Evolutionary conservation across 768 basidiomycete genomes (phyloP).

Genomic region (Aureoboletus auriporus): DNA sequence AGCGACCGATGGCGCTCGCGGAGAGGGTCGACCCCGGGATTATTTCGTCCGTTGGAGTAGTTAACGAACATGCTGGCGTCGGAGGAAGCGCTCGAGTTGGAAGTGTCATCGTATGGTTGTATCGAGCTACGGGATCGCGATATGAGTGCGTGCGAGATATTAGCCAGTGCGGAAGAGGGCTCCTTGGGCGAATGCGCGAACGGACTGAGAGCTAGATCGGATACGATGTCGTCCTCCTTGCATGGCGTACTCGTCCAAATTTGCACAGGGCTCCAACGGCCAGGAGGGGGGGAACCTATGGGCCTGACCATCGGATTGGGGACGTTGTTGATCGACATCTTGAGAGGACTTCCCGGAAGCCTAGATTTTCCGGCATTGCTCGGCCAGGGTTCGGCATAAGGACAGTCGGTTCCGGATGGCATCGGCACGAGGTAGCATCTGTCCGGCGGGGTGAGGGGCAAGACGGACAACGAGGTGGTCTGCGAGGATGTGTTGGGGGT

Average conservation of each 20-base stretch:
- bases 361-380: constrained; percentile 2
- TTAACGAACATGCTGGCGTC: constrained; percentile 2
- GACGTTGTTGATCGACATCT: constrained; percentile 2
- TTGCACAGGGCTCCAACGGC: constrained; percentile 11
- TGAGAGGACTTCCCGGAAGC: constrained; percentile 21
- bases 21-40: background rate
- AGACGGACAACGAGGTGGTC: constrained; percentile 4
- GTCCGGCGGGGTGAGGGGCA: constrained; percentile 24
- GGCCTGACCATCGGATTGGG: background rate
- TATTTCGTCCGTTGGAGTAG: background rate
- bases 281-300: constrained; percentile 10
- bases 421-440: constrained; percentile 18
- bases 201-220: background rate
- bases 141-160: constrained; percentile 17
- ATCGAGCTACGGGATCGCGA: constrained; percentile 16
- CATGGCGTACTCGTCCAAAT: constrained; percentile 26
- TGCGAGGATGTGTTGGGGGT: constrained; percentile 12
- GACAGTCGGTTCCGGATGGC: constrained; percentile 16
- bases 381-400: constrained; percentile 23
- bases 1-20: background rate
- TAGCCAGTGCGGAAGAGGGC: constrained; percentile 1
- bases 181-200: constrained; percentile 2
- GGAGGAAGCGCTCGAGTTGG: constrained; percentile 4
- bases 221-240: constrained; percentile 3
- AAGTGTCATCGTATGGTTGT: constrained; percentile 8